Evolutionary conservation across 176 grass and related monocot species (phyloP).

Genomic region (Carex myosuroides): DNA sequence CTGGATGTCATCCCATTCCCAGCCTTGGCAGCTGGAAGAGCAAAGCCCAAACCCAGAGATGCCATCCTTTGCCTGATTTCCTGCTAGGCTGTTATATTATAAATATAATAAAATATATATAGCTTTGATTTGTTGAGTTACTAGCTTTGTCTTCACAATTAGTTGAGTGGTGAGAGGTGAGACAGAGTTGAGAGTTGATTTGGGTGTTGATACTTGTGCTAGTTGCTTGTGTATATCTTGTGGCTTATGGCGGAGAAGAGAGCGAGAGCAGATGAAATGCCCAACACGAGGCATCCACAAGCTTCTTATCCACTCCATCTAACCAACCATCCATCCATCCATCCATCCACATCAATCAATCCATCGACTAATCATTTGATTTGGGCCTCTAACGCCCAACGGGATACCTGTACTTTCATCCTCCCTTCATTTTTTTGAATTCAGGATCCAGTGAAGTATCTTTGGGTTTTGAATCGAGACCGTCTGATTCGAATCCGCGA

Average conservation of each 20-base stretch:
- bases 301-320: slow-evolving; percentile 39
- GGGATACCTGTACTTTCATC: neutral
- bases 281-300: slow-evolving; percentile 37
- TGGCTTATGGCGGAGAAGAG: neutral
- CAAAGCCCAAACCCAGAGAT: slow-evolving; percentile 35
- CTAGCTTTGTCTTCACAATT: neutral
- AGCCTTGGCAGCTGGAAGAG: slow-evolving; percentile 18
- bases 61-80: slow-evolving; percentile 5
- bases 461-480: too few species aligned
- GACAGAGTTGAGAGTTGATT: too few species aligned
- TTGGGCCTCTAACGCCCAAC: neutral
- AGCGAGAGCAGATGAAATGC: neutral
- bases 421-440: neutral
- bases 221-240: too few species aligned
- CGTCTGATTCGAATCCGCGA: too few species aligned
- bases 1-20: too few species aligned
- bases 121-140: neutral
- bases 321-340: neutral
- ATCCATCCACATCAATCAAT: neutral
- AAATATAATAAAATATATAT: too few species aligned
- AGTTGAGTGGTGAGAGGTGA: neutral
- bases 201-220: too few species aligned
- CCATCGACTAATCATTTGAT: neutral
- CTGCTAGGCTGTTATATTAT: neutral
- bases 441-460: too few species aligned